Conservation (phyloP, 2,329 filamentous ascomycete genomes). For the Paraconiothyrium sp. region DNA sequence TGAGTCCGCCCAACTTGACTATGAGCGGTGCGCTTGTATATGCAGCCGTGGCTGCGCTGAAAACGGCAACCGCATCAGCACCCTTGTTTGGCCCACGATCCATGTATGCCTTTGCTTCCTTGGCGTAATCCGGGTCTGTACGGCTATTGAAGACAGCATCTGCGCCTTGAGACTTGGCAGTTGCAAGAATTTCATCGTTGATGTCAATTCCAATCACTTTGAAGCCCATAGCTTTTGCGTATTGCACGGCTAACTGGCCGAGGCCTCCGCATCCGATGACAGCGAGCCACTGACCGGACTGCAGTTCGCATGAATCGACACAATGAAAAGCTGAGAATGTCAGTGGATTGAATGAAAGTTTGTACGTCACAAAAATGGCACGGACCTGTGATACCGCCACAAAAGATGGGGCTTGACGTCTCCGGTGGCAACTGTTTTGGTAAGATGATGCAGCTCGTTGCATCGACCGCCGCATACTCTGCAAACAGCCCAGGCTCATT, state of each 20-base stretch:
- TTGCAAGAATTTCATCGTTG: constrained; percentile 41
- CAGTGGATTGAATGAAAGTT: not conserved
- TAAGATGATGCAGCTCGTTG: constrained; percentile 52
- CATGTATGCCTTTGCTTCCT: constrained; percentile 48
- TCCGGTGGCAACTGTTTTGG: constrained; percentile 46
- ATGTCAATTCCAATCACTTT: constrained; percentile 54
- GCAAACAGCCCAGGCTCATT: constrained; percentile 54
- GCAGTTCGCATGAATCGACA: constrained; percentile 33
- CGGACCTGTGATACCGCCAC: constrained; percentile 58
- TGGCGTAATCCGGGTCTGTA: constrained; percentile 42
- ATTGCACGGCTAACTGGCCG: constrained; percentile 56
- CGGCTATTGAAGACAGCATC: constrained; percentile 51
- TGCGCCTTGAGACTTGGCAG: constrained; percentile 46
- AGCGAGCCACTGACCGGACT: constrained; percentile 47
- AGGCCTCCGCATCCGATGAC: constrained; percentile 56
- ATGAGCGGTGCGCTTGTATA: constrained; percentile 45
- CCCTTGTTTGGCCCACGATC: constrained; percentile 36
- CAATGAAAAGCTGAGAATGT: constrained; percentile 28
- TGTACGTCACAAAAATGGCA: not conserved
- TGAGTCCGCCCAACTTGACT: constrained; percentile 40
- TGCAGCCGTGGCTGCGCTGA: constrained; percentile 48
- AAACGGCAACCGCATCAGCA: constrained; percentile 51
- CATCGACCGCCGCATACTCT: constrained; percentile 57
- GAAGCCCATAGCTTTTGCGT: constrained; percentile 56
- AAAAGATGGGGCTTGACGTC: constrained; percentile 55